These are phyloP conservation scores for Neurospora sp. DNA, from an alignment of 2,329 filamentous ascomycete genomes.

Conservation along the genomic window DNA sequence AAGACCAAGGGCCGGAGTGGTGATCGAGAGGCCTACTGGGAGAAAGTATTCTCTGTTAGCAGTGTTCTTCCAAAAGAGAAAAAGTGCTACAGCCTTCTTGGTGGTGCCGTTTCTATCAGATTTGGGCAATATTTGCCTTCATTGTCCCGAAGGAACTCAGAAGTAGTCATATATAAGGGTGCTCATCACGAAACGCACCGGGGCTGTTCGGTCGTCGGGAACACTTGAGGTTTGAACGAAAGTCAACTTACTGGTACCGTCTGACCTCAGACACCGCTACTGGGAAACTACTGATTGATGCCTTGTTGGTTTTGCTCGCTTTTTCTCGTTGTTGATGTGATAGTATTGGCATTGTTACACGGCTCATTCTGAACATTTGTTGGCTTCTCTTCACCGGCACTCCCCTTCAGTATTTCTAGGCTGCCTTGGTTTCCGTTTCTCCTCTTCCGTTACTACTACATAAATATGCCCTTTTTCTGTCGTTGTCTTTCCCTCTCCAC, in stretches of 20 bases:
- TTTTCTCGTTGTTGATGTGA: not conserved
- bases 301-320: not conserved
- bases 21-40: not conserved
- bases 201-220: not conserved
- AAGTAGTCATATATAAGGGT: not conserved
- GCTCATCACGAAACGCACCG: not conserved
- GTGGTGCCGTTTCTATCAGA: not conserved
- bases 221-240: not conserved
- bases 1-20: not conserved
- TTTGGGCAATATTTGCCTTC: not conserved
- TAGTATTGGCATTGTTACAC: not conserved
- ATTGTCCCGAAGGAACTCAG: not conserved
- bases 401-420: not conserved
- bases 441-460: not conserved
- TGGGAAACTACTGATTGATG: not conserved
- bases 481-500: not conserved
- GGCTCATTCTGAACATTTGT: not conserved
- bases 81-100: not conserved
- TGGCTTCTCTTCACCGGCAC: not conserved
- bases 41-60: not conserved
- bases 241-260: not conserved
- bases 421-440: not conserved
- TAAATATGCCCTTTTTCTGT: not conserved
- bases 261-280: not conserved
- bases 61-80: not conserved